Evolutionary conservation across 2,329 filamentous ascomycete species (phyloP), one percentile per base, ranked within the genome.

Genomic region (Onygenales sp.): DNA sequence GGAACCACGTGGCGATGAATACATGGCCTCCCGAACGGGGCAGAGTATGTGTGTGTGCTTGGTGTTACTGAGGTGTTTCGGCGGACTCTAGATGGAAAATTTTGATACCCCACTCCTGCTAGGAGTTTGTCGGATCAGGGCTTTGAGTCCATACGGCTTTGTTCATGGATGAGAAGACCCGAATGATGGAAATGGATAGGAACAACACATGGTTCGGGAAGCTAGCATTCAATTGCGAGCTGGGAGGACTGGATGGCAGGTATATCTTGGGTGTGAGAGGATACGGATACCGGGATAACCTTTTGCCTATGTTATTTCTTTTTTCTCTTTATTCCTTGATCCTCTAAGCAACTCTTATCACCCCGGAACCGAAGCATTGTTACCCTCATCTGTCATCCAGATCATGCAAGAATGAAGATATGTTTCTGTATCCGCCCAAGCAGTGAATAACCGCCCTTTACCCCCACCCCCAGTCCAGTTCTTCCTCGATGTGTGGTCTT

Each of bases 41-140:
- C 54, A 58, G 60, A 62, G 61, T 56, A 62, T 63, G 59, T 61
- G 62, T 66, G 61, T 27, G 21, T 27, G 57, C 60, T 62, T 69
- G 66, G 66, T 68, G 65, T 68, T 66, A 60, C 63, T 59, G 64
- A 67, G 67, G 60, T 69, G 66, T 68, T 63, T 68, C 64, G 63
- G 64, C 67, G 64, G 69, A 58, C 64, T 67, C 65, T 65, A 63
- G 63, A 64, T 43, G 66, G 69, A 70, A 44, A 7, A 32, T 69
- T 70, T 64, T 71, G 69, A 71, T 71, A 71, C 69, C 69, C 69
- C 69, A 67, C 64, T 62, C 66, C 65, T 65, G 64, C 62, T 41
- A 14, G 43, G 65, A 65, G 66, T 70, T 65, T 69, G 64, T 66
- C 65, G 66, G 64, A 58, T 58, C 61, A 65, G 63, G 63, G 64